Evolutionary conservation across 129 eudicot genomes (phyloP).

Genomic region (Rutidosis leptorrhynchoides): DNA sequence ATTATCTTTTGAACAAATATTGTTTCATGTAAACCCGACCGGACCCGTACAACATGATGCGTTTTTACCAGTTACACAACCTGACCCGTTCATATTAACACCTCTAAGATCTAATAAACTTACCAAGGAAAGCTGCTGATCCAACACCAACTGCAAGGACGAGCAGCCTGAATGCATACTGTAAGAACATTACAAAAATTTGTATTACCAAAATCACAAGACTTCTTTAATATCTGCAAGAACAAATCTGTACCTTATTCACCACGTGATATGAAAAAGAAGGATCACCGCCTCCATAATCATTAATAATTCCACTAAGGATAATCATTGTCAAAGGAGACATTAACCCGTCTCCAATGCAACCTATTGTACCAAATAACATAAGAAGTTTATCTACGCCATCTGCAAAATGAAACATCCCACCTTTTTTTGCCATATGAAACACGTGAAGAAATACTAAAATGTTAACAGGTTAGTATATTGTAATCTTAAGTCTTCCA

Average conservation of each 20-base stretch:
- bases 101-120: constrained; percentile 18
- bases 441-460: background rate
- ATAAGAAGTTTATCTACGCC: constrained; percentile 57
- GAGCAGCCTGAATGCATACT: constrained; percentile 58
- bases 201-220: background rate
- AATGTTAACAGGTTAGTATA: background rate
- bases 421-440: constrained; percentile 43
- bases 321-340: constrained; percentile 62
- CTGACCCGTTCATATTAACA: background rate
- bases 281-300: constrained; percentile 34
- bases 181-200: background rate
- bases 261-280: constrained; percentile 44
- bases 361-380: constrained; percentile 54
- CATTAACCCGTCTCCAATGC: constrained; percentile 63
- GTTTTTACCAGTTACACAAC: background rate
- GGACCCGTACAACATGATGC: background rate
- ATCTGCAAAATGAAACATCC: constrained; percentile 63
- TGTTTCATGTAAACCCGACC: background rate
- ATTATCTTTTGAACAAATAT: background rate
- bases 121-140: constrained; percentile 55
- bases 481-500: background rate
- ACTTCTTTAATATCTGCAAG: background rate
- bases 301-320: constrained; percentile 44
- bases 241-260: constrained; percentile 43
- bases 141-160: constrained; percentile 58